phyloP scores from a whole-genome alignment of 257 asterid species.

The Linaria vulgaris region DNA sequence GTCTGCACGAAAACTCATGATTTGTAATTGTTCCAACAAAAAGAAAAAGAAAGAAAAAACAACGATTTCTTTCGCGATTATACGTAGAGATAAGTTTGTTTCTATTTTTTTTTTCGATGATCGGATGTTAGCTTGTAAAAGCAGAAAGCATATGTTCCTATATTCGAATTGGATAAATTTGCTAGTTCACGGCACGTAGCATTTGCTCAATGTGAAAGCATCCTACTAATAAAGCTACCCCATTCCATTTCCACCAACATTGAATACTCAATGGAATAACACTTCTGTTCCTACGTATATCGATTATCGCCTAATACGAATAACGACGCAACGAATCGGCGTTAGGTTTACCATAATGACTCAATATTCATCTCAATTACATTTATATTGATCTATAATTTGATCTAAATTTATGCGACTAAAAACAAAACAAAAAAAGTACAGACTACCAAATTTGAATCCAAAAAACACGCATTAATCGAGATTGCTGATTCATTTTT shows the following conservation, averaged over 20 bases:
- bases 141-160: conserved; percentile 41
- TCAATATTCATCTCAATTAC: too few species aligned
- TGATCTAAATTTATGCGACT: too few species aligned
- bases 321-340: too few species aligned
- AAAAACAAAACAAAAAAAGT: too few species aligned
- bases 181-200: conserved; percentile 15
- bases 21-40: conserved; percentile 10
- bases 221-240: conserved; percentile 26
- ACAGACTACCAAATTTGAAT: too few species aligned
- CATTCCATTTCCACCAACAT: conserved; percentile 15
- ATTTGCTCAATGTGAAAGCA: conserved; percentile 41
- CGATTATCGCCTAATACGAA: too few species aligned
- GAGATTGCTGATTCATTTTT: too few species aligned
- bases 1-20: neutral
- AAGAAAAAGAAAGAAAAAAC: conserved; percentile 19
- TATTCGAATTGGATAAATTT: conserved; percentile 27
- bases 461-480: too few species aligned
- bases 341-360: too few species aligned
- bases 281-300: too few species aligned
- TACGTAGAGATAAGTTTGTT: conserved; percentile 31
- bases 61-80: conserved; percentile 22
- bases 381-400: too few species aligned
- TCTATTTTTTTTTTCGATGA: conserved; percentile 24
- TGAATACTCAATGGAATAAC: neutral
- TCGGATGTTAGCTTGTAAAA: conserved; percentile 50